phyloP scores from a whole-genome alignment of 495 filamentous ascomycete genomes.

The Penicillium waksmanii region DNA sequence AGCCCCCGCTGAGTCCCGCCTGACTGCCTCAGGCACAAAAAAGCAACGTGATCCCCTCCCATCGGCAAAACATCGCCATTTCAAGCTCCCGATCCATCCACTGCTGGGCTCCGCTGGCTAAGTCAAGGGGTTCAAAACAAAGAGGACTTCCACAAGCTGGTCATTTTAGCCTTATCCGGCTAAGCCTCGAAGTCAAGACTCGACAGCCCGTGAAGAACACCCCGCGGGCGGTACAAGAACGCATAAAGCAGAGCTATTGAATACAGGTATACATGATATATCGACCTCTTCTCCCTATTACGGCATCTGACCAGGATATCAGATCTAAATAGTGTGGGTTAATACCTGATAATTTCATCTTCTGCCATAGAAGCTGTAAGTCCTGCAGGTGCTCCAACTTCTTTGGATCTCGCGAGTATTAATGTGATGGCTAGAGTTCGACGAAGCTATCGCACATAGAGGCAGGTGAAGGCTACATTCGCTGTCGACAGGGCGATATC shows the following conservation, averaged over 20 bases:
- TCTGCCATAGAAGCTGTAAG: neutral
- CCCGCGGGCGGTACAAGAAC: conserved; percentile 17
- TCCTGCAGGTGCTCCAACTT: neutral
- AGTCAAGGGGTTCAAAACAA: neutral
- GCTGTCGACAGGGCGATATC: neutral
- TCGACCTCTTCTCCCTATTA: neutral
- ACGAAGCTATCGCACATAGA: neutral
- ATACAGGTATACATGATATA: neutral
- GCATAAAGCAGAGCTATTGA: conserved; percentile 10
- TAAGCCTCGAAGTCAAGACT: conserved; percentile 1
- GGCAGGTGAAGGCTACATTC: neutral
- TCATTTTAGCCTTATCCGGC: neutral
- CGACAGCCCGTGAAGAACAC: conserved; percentile 11
- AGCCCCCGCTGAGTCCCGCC: conserved; percentile 3
- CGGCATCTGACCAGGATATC: neutral
- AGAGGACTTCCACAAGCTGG: neutral
- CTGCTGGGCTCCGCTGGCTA: neutral
- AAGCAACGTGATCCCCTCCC: conserved; percentile 20
- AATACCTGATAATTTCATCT: neutral
- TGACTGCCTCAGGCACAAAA: conserved; percentile 16
- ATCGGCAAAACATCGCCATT: conserved; percentile 14
- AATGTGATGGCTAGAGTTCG: neutral
- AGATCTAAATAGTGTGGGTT: neutral
- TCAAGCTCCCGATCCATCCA: neutral
- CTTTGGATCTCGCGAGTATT: neutral